Conservation (phyloP, 805 yeast species). For the Priceomyces carsonii region DNA sequence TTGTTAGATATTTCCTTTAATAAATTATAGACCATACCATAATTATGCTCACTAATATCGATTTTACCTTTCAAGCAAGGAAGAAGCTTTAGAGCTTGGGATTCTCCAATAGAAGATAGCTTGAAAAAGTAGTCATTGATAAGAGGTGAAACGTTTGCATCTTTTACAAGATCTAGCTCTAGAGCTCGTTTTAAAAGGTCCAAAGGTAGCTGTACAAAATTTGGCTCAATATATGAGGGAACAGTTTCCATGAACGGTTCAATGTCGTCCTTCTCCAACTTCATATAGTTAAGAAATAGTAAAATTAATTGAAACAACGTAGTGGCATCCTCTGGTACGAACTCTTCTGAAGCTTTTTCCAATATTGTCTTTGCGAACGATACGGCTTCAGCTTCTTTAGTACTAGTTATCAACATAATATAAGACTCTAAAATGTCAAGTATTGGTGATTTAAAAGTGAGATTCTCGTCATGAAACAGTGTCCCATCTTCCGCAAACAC, state of each 20-base stretch:
- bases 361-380: constrained; percentile 8
- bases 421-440: constrained; percentile 12
- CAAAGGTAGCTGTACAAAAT: constrained; percentile 25
- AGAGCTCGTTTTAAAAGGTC: constrained; percentile 16
- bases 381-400: background rate
- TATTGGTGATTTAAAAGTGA: constrained; percentile 9
- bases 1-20: constrained; percentile 30
- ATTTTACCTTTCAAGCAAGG: constrained; percentile 6
- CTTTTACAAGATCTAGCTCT: constrained; percentile 19
- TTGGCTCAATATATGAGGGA: constrained; percentile 26
- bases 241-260: constrained; percentile 12
- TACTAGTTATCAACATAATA: constrained; percentile 6
- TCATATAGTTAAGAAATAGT: constrained; percentile 3
- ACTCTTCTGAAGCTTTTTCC: constrained; percentile 3
- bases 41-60: constrained; percentile 14
- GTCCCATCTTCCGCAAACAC: constrained; percentile 4
- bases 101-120: constrained; percentile 18
- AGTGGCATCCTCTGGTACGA: constrained; percentile 8
- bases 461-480: constrained; percentile 5
- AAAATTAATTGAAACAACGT: constrained; percentile 10
- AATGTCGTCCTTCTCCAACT: constrained; percentile 3
- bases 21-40: constrained; percentile 27
- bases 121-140: constrained; percentile 37
- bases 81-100: constrained; percentile 5
- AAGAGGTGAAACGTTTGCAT: constrained; percentile 20